Evolutionary conservation across 768 basidiomycete genomes (phyloP).

Genomic region (Mycena polygramma): DNA sequence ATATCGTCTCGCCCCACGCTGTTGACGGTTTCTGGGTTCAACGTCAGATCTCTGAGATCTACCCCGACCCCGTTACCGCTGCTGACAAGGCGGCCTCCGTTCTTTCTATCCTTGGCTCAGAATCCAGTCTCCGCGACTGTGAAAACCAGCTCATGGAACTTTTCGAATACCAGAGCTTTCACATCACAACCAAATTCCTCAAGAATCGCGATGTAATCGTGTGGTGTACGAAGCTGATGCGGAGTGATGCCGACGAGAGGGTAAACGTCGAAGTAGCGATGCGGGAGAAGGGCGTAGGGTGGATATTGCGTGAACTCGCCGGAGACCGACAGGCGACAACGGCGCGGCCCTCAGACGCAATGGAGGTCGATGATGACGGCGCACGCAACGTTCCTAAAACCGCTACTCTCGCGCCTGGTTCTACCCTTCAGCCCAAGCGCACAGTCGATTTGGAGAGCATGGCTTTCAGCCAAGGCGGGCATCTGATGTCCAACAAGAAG

Average conservation of each 20-base stretch:
- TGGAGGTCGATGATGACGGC: conserved; percentile 78
- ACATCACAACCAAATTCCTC: conserved; percentile 89
- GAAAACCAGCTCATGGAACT: conserved; percentile 98
- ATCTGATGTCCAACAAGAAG: conserved; percentile 99
- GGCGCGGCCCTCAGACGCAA: conserved; percentile 65
- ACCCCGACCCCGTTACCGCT: conserved; percentile 94
- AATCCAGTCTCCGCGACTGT: conserved; percentile 89
- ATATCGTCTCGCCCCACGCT: conserved; percentile 87
- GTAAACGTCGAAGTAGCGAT: conserved; percentile 97
- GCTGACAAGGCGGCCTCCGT: conserved; percentile 91
- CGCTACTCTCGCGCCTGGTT: conserved; percentile 89
- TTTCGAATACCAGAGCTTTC: conserved; percentile 94
- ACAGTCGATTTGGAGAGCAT: conserved; percentile 92
- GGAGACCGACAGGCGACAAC: conserved; percentile 80
- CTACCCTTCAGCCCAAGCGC: conserved; percentile 86
- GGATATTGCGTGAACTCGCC: conserved; percentile 91
- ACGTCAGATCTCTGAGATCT: conserved; percentile 90
- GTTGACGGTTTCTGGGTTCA: conserved; percentile 99
- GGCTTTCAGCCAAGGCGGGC: conserved; percentile 97
- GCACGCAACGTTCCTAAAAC: conserved; percentile 79
- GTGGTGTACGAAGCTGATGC: conserved; percentile 97
- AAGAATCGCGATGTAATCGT: conserved; percentile 97
- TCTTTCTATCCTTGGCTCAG: conserved; percentile 87
- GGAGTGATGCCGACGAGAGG: conserved; percentile 88
- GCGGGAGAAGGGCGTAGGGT: conserved; percentile 96